These are phyloP conservation scores for Collariella sp. DNA, from an alignment of 495 filamentous ascomycete species.

Conservation along the genomic window DNA sequence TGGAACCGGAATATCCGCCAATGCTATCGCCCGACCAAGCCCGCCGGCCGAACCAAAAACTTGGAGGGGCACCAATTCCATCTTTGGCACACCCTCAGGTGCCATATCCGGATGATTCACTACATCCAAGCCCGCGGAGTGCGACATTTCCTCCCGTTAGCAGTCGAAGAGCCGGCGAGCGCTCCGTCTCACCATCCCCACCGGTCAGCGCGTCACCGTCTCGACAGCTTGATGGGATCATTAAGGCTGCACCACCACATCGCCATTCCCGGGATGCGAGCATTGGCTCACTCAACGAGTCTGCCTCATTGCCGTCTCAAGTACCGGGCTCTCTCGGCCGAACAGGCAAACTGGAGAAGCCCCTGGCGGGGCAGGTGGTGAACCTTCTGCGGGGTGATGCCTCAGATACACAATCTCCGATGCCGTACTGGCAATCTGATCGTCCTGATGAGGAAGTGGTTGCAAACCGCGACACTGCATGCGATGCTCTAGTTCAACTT, in stretches of 20 bases:
- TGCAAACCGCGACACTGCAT: constrained; percentile 21
- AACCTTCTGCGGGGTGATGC: constrained; percentile 16
- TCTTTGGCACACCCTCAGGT: constrained; percentile 6
- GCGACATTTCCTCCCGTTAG: constrained; percentile 30
- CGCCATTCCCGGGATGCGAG: constrained; percentile 19
- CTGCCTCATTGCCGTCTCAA: background rate
- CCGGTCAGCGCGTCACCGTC: constrained; percentile 20
- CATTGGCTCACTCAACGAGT: constrained; percentile 14
- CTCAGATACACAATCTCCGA: constrained; percentile 13
- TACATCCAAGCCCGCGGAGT: constrained; percentile 25
- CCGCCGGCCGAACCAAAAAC: constrained; percentile 10
- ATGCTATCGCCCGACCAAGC: constrained; percentile 11
- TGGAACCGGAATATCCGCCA: constrained; percentile 15
- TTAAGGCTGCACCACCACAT: constrained; percentile 12
- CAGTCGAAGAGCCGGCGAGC: constrained; percentile 22
- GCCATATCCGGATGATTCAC: constrained; percentile 12
- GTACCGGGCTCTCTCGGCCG: constrained; percentile 9
- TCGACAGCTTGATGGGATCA: constrained; percentile 9
- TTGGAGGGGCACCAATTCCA: constrained; percentile 9
- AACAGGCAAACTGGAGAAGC: constrained; percentile 15
- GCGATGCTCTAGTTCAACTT: constrained; percentile 26
- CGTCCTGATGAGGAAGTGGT: constrained; percentile 19
- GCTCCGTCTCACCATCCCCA: constrained; percentile 24
- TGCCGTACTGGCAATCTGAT: constrained; percentile 24
- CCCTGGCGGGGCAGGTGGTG: constrained; percentile 12